Base-by-base conservation (phyloP, 352 stramenopile species). In the Globisporangium nodosum region DNA sequence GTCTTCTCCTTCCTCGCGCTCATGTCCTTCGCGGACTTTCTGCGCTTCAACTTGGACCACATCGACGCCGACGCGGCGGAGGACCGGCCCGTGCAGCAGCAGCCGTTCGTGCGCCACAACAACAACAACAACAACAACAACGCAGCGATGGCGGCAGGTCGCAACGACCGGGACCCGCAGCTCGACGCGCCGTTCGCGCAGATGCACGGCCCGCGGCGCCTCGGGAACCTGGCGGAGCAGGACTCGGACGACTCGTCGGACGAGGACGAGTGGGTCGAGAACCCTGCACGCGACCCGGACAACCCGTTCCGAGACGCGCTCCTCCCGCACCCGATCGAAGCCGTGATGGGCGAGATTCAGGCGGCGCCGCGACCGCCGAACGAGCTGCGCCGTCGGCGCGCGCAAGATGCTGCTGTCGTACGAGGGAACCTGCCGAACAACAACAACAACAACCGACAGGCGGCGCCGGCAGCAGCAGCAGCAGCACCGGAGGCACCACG, bases 11-110 rank as follows among this genome's bases (percentile, higher is more conserved):
- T 98, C 70, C 71, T 98, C 33, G 88, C 85, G 62, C 69, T 98
- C 24, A 98, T 98, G 92, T 97, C 90, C 43, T 96, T 97, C 65
- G 84, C 87, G 5, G 91, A 97, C 60, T 97, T 97, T 61, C 69
- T 97, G 56, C 75, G 91, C 56, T 96, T 97, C 71, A 85, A 97
- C 54, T 76, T 95, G 67, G 87, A 96, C 61, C 70, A 95, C 52
- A 87, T 90, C 30, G 85, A 93, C 20, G 82, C 93, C 6, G 61
- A 70, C 11, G 71, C 79, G 13, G 85, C 78, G 0, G 61, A 81
- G 2, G 64, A 68, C 18, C 61, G 58, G 15, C 68, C 65, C 5
- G 63, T 65, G 24, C 54, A 73, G 18, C 60, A 70, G 12, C 55
- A 40, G 5, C 58, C 47, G 2, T 37, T 37, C 0, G 33, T 37